Evolutionary conservation across 306 rosid genomes (phyloP).

Genomic region (Erythrophleum fordii): DNA sequence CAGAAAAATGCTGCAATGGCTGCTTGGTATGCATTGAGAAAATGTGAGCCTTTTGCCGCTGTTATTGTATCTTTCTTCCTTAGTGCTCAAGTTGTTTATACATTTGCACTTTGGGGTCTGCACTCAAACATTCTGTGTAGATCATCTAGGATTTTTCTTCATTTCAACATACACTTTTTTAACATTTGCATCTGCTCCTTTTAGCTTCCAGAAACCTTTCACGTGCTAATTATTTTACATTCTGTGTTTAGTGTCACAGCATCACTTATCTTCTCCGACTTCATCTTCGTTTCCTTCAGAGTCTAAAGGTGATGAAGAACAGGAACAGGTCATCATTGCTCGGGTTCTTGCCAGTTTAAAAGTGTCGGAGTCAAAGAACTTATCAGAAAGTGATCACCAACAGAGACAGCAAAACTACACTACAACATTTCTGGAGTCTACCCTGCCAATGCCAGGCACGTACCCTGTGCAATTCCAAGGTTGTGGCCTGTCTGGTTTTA

Average conservation of each 20-base stretch:
- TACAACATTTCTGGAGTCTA: slow-evolving; percentile 42
- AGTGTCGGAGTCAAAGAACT: slow-evolving; percentile 43
- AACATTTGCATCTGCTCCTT: slow-evolving; percentile 1
- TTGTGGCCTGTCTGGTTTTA: slow-evolving; percentile 55
- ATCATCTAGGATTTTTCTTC: not conserved
- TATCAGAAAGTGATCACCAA: slow-evolving; percentile 40
- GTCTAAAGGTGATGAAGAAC: slow-evolving; percentile 62
- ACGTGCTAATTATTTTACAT: slow-evolving; percentile 29
- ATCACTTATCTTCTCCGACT: slow-evolving; percentile 45
- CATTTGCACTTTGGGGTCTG: slow-evolving; percentile 23
- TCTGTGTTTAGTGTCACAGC: slow-evolving; percentile 66
- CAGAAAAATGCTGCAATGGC: slow-evolving; percentile 84
- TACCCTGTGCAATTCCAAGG: slow-evolving; percentile 56
- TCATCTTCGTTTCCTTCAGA: slow-evolving; percentile 46
- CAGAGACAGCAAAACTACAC: slow-evolving; percentile 42
- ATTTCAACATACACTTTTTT: slow-evolving; percentile 6
- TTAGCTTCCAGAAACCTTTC: not conserved
- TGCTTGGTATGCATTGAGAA: slow-evolving; percentile 82
- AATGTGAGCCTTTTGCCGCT: slow-evolving; percentile 51
- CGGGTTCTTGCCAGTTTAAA: slow-evolving; percentile 61
- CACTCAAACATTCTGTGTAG: slow-evolving; percentile 30
- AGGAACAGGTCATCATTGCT: slow-evolving; percentile 71
- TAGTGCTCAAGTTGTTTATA: not conserved
- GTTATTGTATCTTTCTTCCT: not conserved
- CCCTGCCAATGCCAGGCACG: slow-evolving; percentile 44